Base-by-base conservation (phyloP, 768 basidiomycete genomes). In the Lactarius hengduanensis region DNA sequence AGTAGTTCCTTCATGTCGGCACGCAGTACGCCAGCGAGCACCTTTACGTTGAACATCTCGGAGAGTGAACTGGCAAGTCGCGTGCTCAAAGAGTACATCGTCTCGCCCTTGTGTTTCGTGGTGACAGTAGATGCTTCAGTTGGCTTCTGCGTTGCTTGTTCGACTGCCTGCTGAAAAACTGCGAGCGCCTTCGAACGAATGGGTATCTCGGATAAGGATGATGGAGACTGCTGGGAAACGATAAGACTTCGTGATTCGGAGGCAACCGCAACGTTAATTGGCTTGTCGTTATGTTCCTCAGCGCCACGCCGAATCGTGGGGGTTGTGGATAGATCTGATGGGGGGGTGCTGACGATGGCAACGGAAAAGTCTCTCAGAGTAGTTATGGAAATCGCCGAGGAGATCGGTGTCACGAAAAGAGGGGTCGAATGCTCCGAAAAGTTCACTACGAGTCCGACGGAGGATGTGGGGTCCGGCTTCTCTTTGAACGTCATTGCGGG, bases 1-100 rank as follows among this genome's bases (percentile, higher is more conserved):
- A 84, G 73, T 22, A 89, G 77, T 68, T 88, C 87, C 26, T 81
- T 78, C 59, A 87, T 74, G 64, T 89, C 87, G 60, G 77, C 79
- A 10, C 79, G 79, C 26, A 86, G 74, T n/a, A 60, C 50, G 22
- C 76, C 76, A 8, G 81, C 77, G 2, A 80, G 72, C 28, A 82
- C 73, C 15, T 79, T 79, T 56, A 80, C 81, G 61, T 80, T 77
- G 54, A 79, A 82, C 45, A 78, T 77, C 45, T 84, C 85, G 15
- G 86, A 80, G 47, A 88, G 73, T 18, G 84, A 80, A 67, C 81
- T 77, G 50, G 79, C 76, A 26, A 80, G 71, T 63, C 76, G 77
- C 63, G 80, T 73, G 68, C 81, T 80, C 63, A 83, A 69, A 75
- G 71, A 63, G 76, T 74, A 65, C 71, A 76, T 57, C 2, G 60